Percentiles rank a stretch among this genome's conserved stretches.
Evolutionary conservation across 768 basidiomycete species (phyloP).

Genomic region (Clavulina sp.): DNA sequence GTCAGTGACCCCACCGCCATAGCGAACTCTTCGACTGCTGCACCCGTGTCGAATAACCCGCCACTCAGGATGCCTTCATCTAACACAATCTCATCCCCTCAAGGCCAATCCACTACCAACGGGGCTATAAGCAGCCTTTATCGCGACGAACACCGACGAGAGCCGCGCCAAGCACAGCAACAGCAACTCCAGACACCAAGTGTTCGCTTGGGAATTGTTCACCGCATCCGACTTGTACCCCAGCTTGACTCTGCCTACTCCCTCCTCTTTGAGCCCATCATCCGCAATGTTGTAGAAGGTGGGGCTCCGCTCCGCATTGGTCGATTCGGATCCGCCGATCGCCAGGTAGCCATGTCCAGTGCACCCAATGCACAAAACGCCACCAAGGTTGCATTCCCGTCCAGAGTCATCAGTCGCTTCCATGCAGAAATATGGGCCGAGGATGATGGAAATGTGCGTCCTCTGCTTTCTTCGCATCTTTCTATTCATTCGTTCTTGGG

Average conservation of each 20-base stretch:
- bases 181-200: too few species aligned
- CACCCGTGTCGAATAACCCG: too few species aligned
- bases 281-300: conserved; percentile 57
- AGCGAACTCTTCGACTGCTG: too few species aligned
- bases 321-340: conserved; percentile 88
- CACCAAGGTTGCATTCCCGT: conserved; percentile 84
- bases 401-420: conserved; percentile 82
- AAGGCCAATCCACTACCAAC: not conserved
- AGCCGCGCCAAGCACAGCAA: not conserved
- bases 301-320: conserved; percentile 70
- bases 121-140: not conserved
- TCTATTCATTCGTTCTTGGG: too few species aligned
- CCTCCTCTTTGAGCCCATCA: conserved; percentile 82
- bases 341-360: conserved; percentile 41
- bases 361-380: conserved; percentile 47
- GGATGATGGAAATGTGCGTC: conserved; percentile 21
- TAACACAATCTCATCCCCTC: too few species aligned
- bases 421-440: conserved; percentile 88
- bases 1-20: too few species aligned
- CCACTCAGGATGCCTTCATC: too few species aligned
- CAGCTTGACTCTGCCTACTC: conserved; percentile 86
- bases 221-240: conserved; percentile 89
- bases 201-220: too few species aligned
- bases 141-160: not conserved
- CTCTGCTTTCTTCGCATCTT: not conserved